phyloP scores from a whole-genome alignment of 257 asterid genomes.

The Solanum virginianum region DNA sequence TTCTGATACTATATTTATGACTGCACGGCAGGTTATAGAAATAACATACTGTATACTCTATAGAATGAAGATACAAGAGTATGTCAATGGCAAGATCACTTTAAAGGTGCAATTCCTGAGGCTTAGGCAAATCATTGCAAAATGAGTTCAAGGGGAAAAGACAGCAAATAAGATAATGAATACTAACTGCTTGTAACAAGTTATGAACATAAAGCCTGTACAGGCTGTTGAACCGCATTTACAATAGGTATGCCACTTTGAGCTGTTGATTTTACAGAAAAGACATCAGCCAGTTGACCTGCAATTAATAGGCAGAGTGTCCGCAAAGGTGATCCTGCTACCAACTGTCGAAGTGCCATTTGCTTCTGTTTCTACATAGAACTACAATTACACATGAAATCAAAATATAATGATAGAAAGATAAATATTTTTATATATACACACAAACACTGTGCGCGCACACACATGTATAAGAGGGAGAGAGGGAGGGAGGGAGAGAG shows the following conservation, averaged over 20 bases:
- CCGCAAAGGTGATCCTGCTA: constrained; percentile 91
- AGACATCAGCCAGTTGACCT: constrained; percentile 89
- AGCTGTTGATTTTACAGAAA: constrained; percentile 39
- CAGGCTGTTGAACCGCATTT: constrained; percentile 46
- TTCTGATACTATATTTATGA: neutral
- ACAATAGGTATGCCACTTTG: constrained; percentile 29
- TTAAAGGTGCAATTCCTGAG: neutral
- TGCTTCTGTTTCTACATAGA: constrained; percentile 81
- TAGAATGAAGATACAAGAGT: neutral
- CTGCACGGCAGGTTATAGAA: neutral
- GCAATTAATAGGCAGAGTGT: constrained; percentile 89
- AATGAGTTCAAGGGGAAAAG: neutral
- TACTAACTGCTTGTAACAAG: neutral
- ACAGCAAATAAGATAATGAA: neutral
- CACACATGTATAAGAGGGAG: neutral
- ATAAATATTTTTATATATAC: too few species aligned
- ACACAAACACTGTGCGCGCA: too few species aligned
- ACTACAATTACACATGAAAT: constrained; percentile 28
- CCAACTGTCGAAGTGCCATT: constrained; percentile 84
- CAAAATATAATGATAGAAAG: too few species aligned
- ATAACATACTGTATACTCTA: neutral
- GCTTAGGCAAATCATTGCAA: neutral
- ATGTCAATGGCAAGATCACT: neutral
- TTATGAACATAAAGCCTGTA: constrained; percentile 39
- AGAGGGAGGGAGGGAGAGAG: too few species aligned